Base-by-base conservation (phyloP, 2,329 filamentous ascomycete genomes). In the Exophiala sideris region DNA sequence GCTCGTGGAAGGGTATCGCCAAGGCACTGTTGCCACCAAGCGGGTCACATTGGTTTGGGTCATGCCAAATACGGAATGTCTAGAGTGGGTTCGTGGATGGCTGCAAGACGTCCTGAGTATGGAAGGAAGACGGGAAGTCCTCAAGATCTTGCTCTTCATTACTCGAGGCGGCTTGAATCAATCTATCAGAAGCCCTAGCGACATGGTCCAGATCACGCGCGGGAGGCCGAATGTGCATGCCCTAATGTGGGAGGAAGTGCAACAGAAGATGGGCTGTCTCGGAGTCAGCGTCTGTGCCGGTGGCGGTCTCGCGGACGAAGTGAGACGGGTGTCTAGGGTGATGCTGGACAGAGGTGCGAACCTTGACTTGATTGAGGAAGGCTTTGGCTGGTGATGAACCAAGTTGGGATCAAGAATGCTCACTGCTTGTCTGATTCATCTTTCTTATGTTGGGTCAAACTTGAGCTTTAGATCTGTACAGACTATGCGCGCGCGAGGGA, bases 11-110 rank as follows among this genome's bases (percentile, higher is more conserved):
- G 87, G 87, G 3, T 87, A 81, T 70, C 82, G 83, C 50, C 76
- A 82, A 1, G 82, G 84, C 55, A 91, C 85, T 1, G 84, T 91
- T 35, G 91, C 92, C 3, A 90, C 89, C 3, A 86, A 91, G 48
- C 84, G 86, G 38, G 75, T 97, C 44, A 89, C 87, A 1, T 83
- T 97, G 6, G 83, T 96, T 56, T 97, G 94, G 94, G 86, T 96
- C 66, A 88, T 97, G 60, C 89, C 94, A 58, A 89, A 91, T 51
- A 87, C 88, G 35, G 87, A 96, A 66, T 86, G 92, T 52, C 81
- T 97, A 6, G 90, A 96, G 70, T 97, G 94, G 92, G 88, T 95
- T 55, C 84, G 89, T 6, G 89, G 89, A 4, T 97, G 89, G 86
- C 86, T 87, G 83, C 86, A 82, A 12, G 76, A 77, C 61, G 86